Base-by-base conservation (phyloP, 768 basidiomycete genomes). In the Kwoniella botswanensis region DNA sequence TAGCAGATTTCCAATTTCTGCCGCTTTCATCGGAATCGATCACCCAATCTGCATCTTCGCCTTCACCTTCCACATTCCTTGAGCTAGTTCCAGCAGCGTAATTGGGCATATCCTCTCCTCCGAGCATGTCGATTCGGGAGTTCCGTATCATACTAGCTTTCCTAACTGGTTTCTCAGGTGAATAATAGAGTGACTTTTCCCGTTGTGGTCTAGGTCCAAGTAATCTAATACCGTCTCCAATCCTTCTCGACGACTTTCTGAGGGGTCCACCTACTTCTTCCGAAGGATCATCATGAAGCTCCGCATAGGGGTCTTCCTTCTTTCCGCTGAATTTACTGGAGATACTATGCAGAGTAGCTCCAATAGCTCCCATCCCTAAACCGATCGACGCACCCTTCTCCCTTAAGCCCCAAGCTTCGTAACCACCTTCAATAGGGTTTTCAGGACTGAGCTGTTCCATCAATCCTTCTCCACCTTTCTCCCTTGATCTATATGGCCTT, bases 141-240 rank as follows among this genome's bases (percentile, higher is more conserved):
- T 69, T 82, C 74, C 80, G 2, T 12, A 70, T 43, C 73, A 62
- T 79, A 65, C 69, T 80, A 76, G 58, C 79, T 73, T 24, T 46
- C 22, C 75, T 24, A 12, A 60, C 57, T 7, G 70, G 64, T 41
- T 55, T 57, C 3, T 50, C 64, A 17, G 58, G 65, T 2, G 64
- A 66, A 21, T 71, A 66, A 26, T 71, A 66, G 21, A 42, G 42
- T 21, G 70, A 62, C 35, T 64, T 67, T 7, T 74, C 57, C 82
- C 83, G 62, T 85, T 83, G 43, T 86, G 70, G n/a, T 83, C 82
- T 24, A 83, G 84, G 42, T 86, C 81, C 70, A 80, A 88, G 82
- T 13, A 79, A 73, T 11, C 78, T 78, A 84, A 83, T 65, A 76
- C 74, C 74, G 70, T 75, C 54, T 69, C 79, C 68, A 67, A 74